Evolutionary conservation across 805 yeast species (phyloP).

Genomic region (Hanseniaspora singularis): DNA sequence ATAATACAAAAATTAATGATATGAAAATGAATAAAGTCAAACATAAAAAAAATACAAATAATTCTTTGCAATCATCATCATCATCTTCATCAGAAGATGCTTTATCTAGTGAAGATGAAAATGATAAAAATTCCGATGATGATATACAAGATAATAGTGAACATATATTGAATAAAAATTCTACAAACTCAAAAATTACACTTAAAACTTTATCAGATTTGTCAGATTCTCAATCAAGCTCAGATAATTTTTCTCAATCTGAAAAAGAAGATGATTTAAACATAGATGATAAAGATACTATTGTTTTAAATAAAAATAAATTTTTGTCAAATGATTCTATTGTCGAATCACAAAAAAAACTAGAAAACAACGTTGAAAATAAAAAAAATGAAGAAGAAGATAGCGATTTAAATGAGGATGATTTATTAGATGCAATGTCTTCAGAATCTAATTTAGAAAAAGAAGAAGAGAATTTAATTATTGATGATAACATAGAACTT

Average conservation of each 20-base stretch:
- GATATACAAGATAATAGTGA: too few species aligned
- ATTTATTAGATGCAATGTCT: conserved; percentile 1
- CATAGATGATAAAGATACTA: conserved; percentile 18
- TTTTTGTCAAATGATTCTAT: too few species aligned
- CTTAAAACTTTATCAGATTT: not conserved
- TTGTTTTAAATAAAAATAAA: too few species aligned
- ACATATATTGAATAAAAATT: too few species aligned
- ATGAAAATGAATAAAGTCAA: not conserved
- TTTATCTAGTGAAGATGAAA: too few species aligned
- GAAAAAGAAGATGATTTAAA: conserved; percentile 20
- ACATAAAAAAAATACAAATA: too few species aligned
- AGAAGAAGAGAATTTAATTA: conserved; percentile 26
- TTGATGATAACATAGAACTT: conserved; percentile 21
- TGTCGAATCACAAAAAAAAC: too few species aligned
- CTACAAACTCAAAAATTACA: not conserved
- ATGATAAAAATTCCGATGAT: too few species aligned
- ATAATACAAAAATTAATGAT: conserved; percentile 35
- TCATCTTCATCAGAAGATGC: not conserved
- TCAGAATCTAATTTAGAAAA: conserved; percentile 27
- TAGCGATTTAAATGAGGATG: conserved; percentile 3
- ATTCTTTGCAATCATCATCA: conserved; percentile 1
- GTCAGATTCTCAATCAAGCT: not conserved
- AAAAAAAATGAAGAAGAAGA: not conserved
- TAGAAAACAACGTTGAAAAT: too few species aligned
- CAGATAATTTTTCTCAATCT: conserved; percentile 19